Conservation (phyloP, 2,329 filamentous ascomycete genomes). For the Alternaria rosae region DNA sequence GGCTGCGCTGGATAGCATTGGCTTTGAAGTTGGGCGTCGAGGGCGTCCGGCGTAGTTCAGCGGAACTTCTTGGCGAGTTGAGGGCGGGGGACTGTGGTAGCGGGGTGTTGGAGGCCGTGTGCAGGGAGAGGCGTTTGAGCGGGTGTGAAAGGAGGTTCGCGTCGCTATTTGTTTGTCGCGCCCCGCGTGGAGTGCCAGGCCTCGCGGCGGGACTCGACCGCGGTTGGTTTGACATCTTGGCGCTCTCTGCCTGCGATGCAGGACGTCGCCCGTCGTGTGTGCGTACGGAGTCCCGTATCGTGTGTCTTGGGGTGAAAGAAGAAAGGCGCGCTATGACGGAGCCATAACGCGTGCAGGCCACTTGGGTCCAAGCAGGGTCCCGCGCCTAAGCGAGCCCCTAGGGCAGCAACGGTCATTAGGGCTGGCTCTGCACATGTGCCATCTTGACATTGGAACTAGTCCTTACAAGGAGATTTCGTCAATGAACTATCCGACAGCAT, state of each 20-base stretch:
- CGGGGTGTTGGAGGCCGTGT: constrained; percentile 40
- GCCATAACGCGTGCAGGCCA: constrained; percentile 8
- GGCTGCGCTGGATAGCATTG: constrained; percentile 51
- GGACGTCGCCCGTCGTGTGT: constrained; percentile 29
- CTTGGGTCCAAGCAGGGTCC: constrained; percentile 16
- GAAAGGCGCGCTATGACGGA: constrained; percentile 24
- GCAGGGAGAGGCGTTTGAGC: constrained; percentile 49
- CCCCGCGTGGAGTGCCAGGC: constrained; percentile 16
- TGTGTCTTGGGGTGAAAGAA: constrained; percentile 18
- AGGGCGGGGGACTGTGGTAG: constrained; percentile 41
- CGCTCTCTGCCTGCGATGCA: constrained; percentile 31
- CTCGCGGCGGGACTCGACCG: constrained; percentile 17
- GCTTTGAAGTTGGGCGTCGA: constrained; percentile 40
- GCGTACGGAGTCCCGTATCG: constrained; percentile 2
- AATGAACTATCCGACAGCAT: background rate
- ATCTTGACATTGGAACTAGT: background rate
- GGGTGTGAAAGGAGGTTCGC: constrained; percentile 42
- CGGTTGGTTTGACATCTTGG: constrained; percentile 37
- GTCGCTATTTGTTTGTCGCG: constrained; percentile 48
- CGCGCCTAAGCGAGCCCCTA: constrained; percentile 20
- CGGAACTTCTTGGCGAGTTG: constrained; percentile 29
- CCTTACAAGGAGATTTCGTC: background rate
- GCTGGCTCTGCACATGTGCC: constrained; percentile 6
- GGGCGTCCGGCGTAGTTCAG: constrained; percentile 22
- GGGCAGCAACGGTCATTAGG: constrained; percentile 19